These are phyloP conservation scores for Fusarium oligoseptatum DNA, from an alignment of 2,329 filamentous ascomycete species.

Conservation along the genomic window DNA sequence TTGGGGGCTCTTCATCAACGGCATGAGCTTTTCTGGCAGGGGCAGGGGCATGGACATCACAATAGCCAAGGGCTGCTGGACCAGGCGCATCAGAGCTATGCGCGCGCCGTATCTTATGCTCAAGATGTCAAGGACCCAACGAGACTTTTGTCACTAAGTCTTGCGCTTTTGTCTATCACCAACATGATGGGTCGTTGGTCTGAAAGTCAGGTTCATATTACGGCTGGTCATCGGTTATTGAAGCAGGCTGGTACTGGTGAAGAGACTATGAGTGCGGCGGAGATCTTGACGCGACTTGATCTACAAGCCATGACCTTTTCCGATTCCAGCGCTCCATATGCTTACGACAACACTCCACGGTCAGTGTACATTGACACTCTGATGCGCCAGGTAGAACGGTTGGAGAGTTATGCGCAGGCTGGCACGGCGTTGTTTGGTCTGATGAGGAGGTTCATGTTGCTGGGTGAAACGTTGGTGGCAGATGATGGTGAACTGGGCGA, in stretches of 20 bases:
- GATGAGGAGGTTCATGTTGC: slow-evolving; percentile 38
- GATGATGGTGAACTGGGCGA: neutral
- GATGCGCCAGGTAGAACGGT: slow-evolving; percentile 13
- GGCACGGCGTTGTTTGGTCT: slow-evolving; percentile 39
- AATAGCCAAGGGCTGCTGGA: slow-evolving; percentile 18
- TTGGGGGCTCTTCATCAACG: slow-evolving; percentile 52
- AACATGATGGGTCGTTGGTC: slow-evolving; percentile 50
- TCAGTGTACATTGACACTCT: slow-evolving; percentile 27
- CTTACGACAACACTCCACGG: slow-evolving; percentile 31
- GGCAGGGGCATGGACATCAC: slow-evolving; percentile 16
- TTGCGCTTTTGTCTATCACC: slow-evolving; percentile 50
- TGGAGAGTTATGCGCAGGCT: slow-evolving; percentile 42
- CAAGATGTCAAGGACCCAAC: slow-evolving; percentile 43
- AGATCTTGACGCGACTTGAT: slow-evolving; percentile 50
- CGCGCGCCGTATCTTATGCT: slow-evolving; percentile 46
- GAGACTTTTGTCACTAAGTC: slow-evolving; percentile 49
- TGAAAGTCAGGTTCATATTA: slow-evolving; percentile 50
- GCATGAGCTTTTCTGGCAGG: slow-evolving; percentile 34
- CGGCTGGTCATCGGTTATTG: slow-evolving; percentile 47
- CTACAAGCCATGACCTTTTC: slow-evolving; percentile 52
- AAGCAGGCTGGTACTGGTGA: slow-evolving; percentile 26
- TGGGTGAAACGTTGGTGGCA: slow-evolving; percentile 23
- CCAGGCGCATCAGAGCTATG: slow-evolving; percentile 47
- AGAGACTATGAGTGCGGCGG: slow-evolving; percentile 34
- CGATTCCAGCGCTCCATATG: slow-evolving; percentile 50